phyloP scores from a whole-genome alignment of 192 early-diverging fungal species.

The Backusella australiensis region DNA sequence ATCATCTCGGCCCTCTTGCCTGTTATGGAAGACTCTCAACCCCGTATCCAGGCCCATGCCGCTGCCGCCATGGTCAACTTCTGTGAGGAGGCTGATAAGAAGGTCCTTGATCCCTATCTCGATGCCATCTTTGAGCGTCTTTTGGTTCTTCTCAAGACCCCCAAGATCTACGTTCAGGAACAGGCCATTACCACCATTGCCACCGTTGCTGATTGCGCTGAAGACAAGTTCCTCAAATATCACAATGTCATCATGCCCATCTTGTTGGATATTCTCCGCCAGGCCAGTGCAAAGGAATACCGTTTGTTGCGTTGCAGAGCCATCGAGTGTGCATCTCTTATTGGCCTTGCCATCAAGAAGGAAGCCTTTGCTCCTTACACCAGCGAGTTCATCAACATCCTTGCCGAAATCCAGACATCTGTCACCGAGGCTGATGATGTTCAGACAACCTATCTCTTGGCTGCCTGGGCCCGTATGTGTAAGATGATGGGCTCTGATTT shows the following conservation, averaged over 20 bases:
- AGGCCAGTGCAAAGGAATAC: conserved; percentile 85
- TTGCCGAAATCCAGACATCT: conserved; percentile 75
- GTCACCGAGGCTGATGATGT: conserved; percentile 92
- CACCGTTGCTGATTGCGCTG: conserved; percentile 94
- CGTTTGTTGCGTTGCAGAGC: conserved; percentile 93
- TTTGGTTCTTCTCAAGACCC: conserved; percentile 77
- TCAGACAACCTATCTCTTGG: conserved; percentile 87
- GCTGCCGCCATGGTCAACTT: conserved; percentile 99
- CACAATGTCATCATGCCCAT: conserved; percentile 95
- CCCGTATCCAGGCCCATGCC: conserved; percentile 93
- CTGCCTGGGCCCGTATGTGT: conserved; percentile 97
- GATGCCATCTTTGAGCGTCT: conserved; percentile 88
- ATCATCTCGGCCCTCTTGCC: conserved; percentile 80
- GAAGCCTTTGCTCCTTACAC: conserved; percentile 83
- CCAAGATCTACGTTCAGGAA: conserved; percentile 94
- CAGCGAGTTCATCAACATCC: conserved; percentile 74
- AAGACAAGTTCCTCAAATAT: conserved; percentile 87
- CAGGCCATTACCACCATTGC: conserved; percentile 98
- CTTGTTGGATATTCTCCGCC: conserved; percentile 81
- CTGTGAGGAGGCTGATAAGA: conserved; percentile 84
- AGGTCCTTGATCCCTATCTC: conserved; percentile 84
- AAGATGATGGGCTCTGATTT: conserved; percentile 93
- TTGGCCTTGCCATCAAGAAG: conserved; percentile 92
- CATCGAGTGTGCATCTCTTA: conserved; percentile 95
- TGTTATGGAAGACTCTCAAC: conserved; percentile 78